These are phyloP conservation scores for Xylariaceae sp. DNA, from an alignment of 2,329 filamentous ascomycete genomes.

Conservation along the genomic window DNA sequence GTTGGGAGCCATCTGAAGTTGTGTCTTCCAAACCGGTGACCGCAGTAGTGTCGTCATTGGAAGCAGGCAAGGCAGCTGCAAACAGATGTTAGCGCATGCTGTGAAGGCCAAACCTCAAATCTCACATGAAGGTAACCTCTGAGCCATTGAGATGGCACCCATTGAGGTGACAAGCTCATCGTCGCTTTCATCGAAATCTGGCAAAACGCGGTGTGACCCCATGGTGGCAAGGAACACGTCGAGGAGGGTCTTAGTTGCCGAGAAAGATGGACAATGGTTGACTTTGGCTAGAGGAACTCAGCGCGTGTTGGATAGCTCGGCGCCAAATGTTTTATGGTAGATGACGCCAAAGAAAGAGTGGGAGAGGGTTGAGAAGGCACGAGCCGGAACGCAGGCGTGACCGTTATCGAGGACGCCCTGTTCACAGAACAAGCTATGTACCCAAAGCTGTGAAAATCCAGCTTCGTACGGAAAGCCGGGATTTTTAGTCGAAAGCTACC, in stretches of 20 bases:
- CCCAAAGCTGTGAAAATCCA: too few relatives aligned
- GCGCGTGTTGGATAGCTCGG: too few relatives aligned
- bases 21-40: not conserved
- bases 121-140: not conserved
- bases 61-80: not conserved
- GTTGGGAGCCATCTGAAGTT: not conserved
- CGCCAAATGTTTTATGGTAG: too few relatives aligned
- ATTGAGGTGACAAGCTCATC: conserved; percentile 11
- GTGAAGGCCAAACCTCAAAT: not conserved
- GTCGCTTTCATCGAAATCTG: conserved; percentile 1
- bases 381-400: too few relatives aligned
- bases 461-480: too few relatives aligned
- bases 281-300: not conserved
- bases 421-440: too few relatives aligned
- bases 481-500: too few relatives aligned
- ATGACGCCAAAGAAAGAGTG: too few relatives aligned
- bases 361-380: too few relatives aligned
- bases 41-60: not conserved
- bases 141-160: not conserved
- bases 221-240: too few relatives aligned
- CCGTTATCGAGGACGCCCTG: too few relatives aligned
- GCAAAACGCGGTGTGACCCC: too few relatives aligned
- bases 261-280: not conserved
- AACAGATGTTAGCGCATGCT: not conserved
- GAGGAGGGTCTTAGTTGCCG: not conserved